Base-by-base conservation (phyloP, 2,329 filamentous ascomycete genomes). In the Sporothrix variecibatus region DNA sequence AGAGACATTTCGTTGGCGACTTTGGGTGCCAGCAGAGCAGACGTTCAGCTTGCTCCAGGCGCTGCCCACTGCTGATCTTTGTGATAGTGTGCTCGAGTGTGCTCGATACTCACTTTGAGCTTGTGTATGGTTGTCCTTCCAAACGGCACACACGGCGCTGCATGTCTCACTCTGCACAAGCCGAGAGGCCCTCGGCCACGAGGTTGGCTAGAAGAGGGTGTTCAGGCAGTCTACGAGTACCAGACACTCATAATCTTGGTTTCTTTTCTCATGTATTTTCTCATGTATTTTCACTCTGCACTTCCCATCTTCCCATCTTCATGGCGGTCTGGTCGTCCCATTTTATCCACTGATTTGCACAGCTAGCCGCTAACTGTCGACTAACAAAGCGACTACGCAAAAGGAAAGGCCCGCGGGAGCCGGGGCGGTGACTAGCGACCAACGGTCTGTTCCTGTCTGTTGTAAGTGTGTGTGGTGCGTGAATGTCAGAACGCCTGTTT, bases 371-470 rank as follows among this genome's bases (percentile, higher is more conserved):
- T 62, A 60, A 64, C 20, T 23, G 3, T 28, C 46, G 23, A 71
- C 58, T 65, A 73, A 65, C 34, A 43, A 40, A 58, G 58, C 58
- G 46, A 67, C 28, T n/a, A 67, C n/a, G 34, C 8, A 34, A 40
- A 74, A 74, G 73, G 73, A 67, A 74, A 71, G 73, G 73, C 68
- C 73, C 73, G 73, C 58, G 62, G 31, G 65, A 46, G 51, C 72
- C 68, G 49, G 73, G 28, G 49, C 67, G 68, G 58, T 38, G 28
- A 46, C 73, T 74, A 74, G 68, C 43, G 58, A 62, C 68, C 72
- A 72, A 74, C 73, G 73, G 73, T 31, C 46, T 34, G 15, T 68
- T 73, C 60, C 64, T 69, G n/a, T 38, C 53, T 65, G 49, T 68
- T 34, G 46, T 56, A 26, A 40, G 31, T 56, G n/a, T 64, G 28